Evolutionary conservation across 2,329 filamentous ascomycete genomes (phyloP).

Genomic region (Trichoderma atroviride): DNA sequence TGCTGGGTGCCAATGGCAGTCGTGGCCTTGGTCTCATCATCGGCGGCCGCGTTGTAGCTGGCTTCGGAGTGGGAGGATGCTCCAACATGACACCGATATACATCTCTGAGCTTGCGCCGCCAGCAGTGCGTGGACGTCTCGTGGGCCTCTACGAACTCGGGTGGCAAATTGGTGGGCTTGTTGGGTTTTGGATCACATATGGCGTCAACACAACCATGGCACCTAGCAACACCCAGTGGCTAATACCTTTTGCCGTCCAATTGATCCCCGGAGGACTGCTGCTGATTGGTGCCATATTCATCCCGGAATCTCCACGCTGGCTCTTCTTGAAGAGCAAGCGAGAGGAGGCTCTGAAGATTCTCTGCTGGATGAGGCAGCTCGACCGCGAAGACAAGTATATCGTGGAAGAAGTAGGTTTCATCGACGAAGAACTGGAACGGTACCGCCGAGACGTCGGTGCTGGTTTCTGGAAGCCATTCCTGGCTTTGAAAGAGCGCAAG

Average conservation of each 20-base stretch:
- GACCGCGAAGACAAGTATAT: conserved; percentile 12
- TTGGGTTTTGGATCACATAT: conserved; percentile 22
- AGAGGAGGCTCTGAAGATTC: conserved; percentile 7
- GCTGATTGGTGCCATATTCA: conserved; percentile 10
- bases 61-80: conserved; percentile 14
- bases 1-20: conserved; percentile 14
- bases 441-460: conserved; percentile 18
- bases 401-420: conserved; percentile 16
- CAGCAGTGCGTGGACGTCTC: conserved; percentile 19
- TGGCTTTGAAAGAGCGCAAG: conserved; percentile 16
- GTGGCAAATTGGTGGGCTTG: conserved; percentile 20
- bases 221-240: conserved; percentile 11
- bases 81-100: conserved; percentile 23
- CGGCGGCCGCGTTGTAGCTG: conserved; percentile 14
- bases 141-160: conserved; percentile 16
- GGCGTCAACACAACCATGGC: conserved; percentile 18
- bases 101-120: conserved; percentile 23
- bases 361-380: conserved; percentile 24
- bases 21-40: conserved; percentile 20
- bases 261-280: conserved; percentile 17
- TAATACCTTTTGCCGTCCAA: conserved; percentile 19
- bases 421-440: conserved; percentile 15
- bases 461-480: conserved; percentile 23
- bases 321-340: conserved; percentile 21
- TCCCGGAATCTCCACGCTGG: conserved; percentile 20